A percentile compares a stretch with the other conserved stretches of the same genome.
These are phyloP conservation scores for Pythium coloratum DNA, from an alignment of 352 stramenopile species.

Conservation along the genomic window DNA sequence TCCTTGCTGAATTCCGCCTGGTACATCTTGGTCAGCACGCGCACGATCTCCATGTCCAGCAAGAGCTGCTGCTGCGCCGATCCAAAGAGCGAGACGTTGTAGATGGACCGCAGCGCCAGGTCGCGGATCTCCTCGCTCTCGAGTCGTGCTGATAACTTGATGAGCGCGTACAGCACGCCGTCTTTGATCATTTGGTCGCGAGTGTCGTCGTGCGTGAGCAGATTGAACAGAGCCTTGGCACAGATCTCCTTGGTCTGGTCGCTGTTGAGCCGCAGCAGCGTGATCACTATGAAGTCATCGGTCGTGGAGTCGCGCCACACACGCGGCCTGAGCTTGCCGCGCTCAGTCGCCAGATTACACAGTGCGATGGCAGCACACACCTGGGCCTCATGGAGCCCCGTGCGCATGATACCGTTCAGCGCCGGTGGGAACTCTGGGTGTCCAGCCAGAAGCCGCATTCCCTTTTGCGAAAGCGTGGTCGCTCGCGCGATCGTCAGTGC, in stretches of 20 bases:
- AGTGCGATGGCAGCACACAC: slow-evolving; percentile 81
- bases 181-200: slow-evolving; percentile 72
- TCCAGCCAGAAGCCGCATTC: slow-evolving; percentile 45
- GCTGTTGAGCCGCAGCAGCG: slow-evolving; percentile 81
- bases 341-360: slow-evolving; percentile 82
- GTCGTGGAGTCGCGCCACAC: slow-evolving; percentile 69
- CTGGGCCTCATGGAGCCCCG: slow-evolving; percentile 77
- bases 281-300: slow-evolving; percentile 88
- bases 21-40: slow-evolving; percentile 76
- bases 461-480: slow-evolving; percentile 47
- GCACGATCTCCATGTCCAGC: slow-evolving; percentile 82
- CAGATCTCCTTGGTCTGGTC: slow-evolving; percentile 83
- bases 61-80: slow-evolving; percentile 45
- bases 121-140: slow-evolving; percentile 77
- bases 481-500: slow-evolving; percentile 66
- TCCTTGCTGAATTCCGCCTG: slow-evolving; percentile 66
- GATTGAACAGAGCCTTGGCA: slow-evolving; percentile 82
- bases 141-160: slow-evolving; percentile 76
- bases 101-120: slow-evolving; percentile 67
- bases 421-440: slow-evolving; percentile 58
- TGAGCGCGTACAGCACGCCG: slow-evolving; percentile 80
- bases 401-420: slow-evolving; percentile 85
- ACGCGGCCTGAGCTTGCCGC: slow-evolving; percentile 33
- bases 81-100: slow-evolving; percentile 72
- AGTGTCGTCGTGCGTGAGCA: slow-evolving; percentile 78